Conservation (phyloP, 2,329 filamentous ascomycete genomes). For the Blumeriella jaapii region DNA sequence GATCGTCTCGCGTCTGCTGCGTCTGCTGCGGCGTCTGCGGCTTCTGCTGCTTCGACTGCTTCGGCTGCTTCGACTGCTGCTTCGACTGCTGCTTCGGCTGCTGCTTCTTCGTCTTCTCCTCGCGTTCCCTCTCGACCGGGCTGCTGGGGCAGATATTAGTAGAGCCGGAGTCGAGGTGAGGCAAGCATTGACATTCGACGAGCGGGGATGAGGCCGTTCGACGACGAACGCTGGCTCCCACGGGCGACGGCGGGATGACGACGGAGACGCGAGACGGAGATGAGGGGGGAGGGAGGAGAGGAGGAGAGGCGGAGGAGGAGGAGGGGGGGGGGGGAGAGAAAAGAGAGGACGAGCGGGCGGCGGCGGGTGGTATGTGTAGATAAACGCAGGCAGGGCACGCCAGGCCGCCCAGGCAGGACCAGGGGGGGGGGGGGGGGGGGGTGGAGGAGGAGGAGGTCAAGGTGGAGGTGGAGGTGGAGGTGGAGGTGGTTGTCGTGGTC, state of each 20-base stretch:
- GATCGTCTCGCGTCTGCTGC: no score
- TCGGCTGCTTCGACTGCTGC: no score
- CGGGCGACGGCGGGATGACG: conserved; percentile 1
- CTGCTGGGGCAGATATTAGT: conserved; percentile 7
- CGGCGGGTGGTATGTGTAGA: no score
- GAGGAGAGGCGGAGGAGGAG: conserved; percentile 9
- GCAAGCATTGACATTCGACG: conserved; percentile 17
- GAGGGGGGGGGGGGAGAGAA: conserved; percentile 2
- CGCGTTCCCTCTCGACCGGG: background rate
- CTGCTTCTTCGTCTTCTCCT: no score
- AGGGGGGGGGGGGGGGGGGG: background rate
- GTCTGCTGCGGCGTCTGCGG: no score
- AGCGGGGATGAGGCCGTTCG: conserved; percentile 20
- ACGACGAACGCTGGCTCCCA: conserved; percentile 9
- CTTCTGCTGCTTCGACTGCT: no score
- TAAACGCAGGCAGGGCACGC: no score
- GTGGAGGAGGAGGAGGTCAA: background rate
- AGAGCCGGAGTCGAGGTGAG: conserved; percentile 7
- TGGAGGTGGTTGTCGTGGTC: no score
- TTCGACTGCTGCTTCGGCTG: no score
- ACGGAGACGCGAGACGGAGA: conserved; percentile 4
- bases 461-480: background rate
- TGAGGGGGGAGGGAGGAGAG: conserved; percentile 1
- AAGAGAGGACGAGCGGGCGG: no score
- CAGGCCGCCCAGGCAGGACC: no score